Conservation (phyloP, 169 alveolate genomes). For the Cryptosporidium parvum region DNA sequence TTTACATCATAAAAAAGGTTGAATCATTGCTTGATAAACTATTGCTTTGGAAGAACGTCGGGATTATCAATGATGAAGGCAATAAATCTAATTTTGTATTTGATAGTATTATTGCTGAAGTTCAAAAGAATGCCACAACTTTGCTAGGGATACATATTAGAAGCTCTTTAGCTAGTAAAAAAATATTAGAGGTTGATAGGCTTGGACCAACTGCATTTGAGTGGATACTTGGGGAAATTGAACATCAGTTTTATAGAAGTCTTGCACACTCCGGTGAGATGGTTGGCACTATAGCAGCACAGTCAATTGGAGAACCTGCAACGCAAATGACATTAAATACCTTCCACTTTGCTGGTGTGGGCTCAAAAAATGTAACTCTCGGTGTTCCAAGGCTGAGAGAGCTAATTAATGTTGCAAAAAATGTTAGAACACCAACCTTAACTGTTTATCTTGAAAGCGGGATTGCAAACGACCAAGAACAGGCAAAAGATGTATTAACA, state of each 20-base stretch:
- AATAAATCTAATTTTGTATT: conserved; percentile 82
- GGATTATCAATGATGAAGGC: conserved; percentile 17
- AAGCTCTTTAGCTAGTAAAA: conserved; percentile 92
- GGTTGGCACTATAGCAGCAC: conserved; percentile 99
- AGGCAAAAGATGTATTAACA: conserved; percentile 94
- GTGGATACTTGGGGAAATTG: conserved; percentile 98
- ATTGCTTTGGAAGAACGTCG: conserved; percentile 52
- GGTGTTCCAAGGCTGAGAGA: conserved; percentile 99
- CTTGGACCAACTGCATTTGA: conserved; percentile 94
- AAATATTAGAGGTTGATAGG: conserved; percentile 93
- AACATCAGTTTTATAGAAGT: conserved; percentile 93
- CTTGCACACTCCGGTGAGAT: conserved; percentile 99
- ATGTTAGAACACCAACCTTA: conserved; percentile 97
- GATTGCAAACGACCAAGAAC: conserved; percentile 89
- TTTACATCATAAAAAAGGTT: conserved; percentile 64
- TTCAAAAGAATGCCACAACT: conserved; percentile 92
- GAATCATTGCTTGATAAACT: conserved; percentile 65
- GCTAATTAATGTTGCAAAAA: conserved; percentile 98
- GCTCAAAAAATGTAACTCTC: conserved; percentile 99
- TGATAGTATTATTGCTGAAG: conserved; percentile 84
- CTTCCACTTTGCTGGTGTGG: conserved; percentile 99
- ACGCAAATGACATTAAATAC: conserved; percentile 99
- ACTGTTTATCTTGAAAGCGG: conserved; percentile 92
- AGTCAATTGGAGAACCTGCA: conserved; percentile 99
- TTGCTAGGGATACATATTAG: conserved; percentile 95